phyloP scores from a whole-genome alignment of 2,329 filamentous ascomycete genomes.

The Monosporascus ibericus region DNA sequence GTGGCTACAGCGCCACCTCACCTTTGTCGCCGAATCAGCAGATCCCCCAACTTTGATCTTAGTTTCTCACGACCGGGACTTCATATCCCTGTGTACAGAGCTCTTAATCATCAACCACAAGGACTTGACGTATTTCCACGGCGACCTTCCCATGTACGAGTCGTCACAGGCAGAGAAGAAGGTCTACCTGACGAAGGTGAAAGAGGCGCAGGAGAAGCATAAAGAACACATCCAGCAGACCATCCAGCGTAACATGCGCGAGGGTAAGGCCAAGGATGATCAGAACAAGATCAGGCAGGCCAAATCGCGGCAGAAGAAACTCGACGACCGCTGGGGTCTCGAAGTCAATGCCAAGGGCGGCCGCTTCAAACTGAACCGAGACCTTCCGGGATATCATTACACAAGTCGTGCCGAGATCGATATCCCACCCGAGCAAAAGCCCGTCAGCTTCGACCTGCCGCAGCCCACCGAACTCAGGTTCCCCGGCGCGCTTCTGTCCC shows the following conservation, averaged over 20 bases:
- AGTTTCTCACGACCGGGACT: slow-evolving; percentile 80
- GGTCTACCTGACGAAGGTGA: slow-evolving; percentile 65
- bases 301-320: slow-evolving; percentile 76
- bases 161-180: slow-evolving; percentile 61
- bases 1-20: slow-evolving; percentile 73
- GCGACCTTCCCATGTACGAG: slow-evolving; percentile 68
- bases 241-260: slow-evolving; percentile 67
- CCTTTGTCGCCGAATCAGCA: slow-evolving; percentile 44
- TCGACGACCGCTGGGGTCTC: slow-evolving; percentile 75
- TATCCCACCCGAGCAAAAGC: slow-evolving; percentile 56
- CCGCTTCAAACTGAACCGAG: slow-evolving; percentile 75
- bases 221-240: slow-evolving; percentile 74
- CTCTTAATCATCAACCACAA: slow-evolving; percentile 71
- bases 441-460: slow-evolving; percentile 52
- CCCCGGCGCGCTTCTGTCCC: slow-evolving; percentile 64
- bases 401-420: slow-evolving; percentile 62
- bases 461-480: slow-evolving; percentile 66
- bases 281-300: slow-evolving; percentile 83
- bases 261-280: slow-evolving; percentile 71
- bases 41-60: slow-evolving; percentile 63
- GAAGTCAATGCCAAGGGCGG: slow-evolving; percentile 66
- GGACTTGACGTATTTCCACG: slow-evolving; percentile 66
- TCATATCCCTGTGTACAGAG: slow-evolving; percentile 71
- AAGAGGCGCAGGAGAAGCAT: slow-evolving; percentile 75
- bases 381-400: slow-evolving; percentile 57